These are phyloP conservation scores for Eucalyptus viminalis DNA, from an alignment of 345 rosid genomes.

Conservation along the genomic window DNA sequence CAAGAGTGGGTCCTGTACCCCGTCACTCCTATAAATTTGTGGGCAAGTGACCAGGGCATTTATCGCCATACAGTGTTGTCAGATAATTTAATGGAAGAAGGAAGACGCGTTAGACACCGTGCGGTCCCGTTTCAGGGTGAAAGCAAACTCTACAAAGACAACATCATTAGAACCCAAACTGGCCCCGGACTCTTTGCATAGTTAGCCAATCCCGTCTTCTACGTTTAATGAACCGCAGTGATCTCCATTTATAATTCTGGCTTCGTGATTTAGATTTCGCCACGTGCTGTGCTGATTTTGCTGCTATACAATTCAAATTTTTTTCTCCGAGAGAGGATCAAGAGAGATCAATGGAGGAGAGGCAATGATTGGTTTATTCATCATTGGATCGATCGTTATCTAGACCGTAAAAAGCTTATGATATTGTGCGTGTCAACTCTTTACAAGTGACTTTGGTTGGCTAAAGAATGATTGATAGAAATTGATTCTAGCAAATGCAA, in stretches of 20 bases:
- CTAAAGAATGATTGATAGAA: background rate
- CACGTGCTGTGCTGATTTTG: background rate
- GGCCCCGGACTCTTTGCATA: background rate
- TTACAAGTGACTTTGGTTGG: background rate
- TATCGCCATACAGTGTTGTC: background rate
- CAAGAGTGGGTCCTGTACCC: background rate
- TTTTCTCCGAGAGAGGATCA: background rate
- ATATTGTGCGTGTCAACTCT: accelerated
- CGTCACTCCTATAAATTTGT: too few relatives aligned
- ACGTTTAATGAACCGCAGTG: background rate
- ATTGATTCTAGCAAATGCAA: accelerated
- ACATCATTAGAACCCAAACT: background rate
- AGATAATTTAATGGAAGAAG: background rate
- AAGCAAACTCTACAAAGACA: background rate
- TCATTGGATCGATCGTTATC: too few relatives aligned
- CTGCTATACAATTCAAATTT: background rate
- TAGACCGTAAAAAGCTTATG: accelerated
- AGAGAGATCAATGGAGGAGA: background rate
- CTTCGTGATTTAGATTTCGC: background rate
- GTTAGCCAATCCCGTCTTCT: background rate
- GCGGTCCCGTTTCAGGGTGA: accelerated
- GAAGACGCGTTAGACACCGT: accelerated
- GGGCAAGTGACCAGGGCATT: accelerated
- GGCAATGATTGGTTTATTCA: background rate
- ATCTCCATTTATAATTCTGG: background rate